Base-by-base conservation (phyloP, 495 filamentous ascomycete species). In the Pyrenula aspistea region DNA sequence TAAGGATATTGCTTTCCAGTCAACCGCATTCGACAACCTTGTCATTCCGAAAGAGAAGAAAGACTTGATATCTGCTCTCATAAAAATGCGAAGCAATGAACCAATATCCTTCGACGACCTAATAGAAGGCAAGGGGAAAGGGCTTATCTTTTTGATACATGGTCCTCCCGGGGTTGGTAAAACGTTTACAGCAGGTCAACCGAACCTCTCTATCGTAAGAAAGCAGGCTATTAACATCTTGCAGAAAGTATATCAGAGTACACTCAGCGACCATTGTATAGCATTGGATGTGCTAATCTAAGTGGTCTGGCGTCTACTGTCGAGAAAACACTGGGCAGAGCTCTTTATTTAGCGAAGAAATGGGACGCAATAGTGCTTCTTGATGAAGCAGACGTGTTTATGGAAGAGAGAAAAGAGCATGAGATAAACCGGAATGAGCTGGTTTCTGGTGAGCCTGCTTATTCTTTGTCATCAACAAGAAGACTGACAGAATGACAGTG, bases 371-470 rank as follows among this genome's bases (percentile, higher is more conserved):
- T 52, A 20, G 8, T 52, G n/a, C 67, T 84, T 0, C 60, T 83
- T 0, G 80, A 83, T 56, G 78, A 84, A 64, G 77, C 75, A 0
- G 80, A 83, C 52, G 70, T 83, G 0, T 84, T 83, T 56, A 66
- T 84, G 0, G 68, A 73, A 19, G 60, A 72, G 56, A 67, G 80
- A 11, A 59, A 51, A 0, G 58, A 63, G 22, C 53, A 51, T 10
- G 73, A 82, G 47, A 49, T 81, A 0, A 24, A 72, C 2, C 66
- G 77, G 1, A 83, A 84, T 49, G 72, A 66, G 8, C 59, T 82
- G 0, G 76, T 82, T 0, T 60, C 62, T 4, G 31, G 31, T 42
- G 15, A 8, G 31, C 31, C 15, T 10, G 22, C 31, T 8, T 42
- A 42, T 42, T 42, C 31, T 15, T 42, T 42, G 31, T 42, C 31